Evolutionary conservation across 257 asterid genomes (phyloP), one percentile per base, ranked within the genome.

Genomic region (Ocimum tenuiflorum): DNA sequence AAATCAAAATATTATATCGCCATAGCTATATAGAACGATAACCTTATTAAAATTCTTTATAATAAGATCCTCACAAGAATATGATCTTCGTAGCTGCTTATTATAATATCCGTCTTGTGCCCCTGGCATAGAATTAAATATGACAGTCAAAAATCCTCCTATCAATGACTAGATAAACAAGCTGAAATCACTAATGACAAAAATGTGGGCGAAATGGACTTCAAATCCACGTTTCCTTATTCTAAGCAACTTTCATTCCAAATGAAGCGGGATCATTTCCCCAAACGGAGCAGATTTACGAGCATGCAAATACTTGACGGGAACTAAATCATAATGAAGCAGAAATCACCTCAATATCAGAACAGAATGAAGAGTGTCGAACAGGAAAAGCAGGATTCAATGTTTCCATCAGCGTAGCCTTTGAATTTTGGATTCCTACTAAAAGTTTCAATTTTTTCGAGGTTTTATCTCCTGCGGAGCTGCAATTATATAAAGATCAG

Each of bases 81-180:
- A 77, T 85, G 84, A 83, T 92, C 99, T 36, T 84, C 94, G 24
- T 87, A 87, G 77, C 91, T 78, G 83, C 91, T 85, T 70, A 89
- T 71, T 70, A 87, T 52, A 17, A 91, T 60, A 72, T 91, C 96
- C 67, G 98, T 91, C 73, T 73, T 77, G 68, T 82, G 70, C 63
- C 86, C 96, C 98, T 91, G 79, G 18, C 48, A 52, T 53, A 43
- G 51, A 27, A 35, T 65, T 7, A 15, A 8, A 24, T 14, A 51
- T 10, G 35, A 48, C 14, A 66, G 20, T 9, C 14, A 45, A 59
- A n/a, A 66, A 52, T 9, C 14, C 23, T 4, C 14, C 33, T 51
- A 2, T 1, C n/a, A 36, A 17, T 23, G 22, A 20, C 47, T 8
- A 9, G 65, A 38, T 22, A 20, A 12, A 65, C 47, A 52, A 53